Evolutionary conservation across 345 rosid species (phyloP).

Genomic region (Populus nigra): DNA sequence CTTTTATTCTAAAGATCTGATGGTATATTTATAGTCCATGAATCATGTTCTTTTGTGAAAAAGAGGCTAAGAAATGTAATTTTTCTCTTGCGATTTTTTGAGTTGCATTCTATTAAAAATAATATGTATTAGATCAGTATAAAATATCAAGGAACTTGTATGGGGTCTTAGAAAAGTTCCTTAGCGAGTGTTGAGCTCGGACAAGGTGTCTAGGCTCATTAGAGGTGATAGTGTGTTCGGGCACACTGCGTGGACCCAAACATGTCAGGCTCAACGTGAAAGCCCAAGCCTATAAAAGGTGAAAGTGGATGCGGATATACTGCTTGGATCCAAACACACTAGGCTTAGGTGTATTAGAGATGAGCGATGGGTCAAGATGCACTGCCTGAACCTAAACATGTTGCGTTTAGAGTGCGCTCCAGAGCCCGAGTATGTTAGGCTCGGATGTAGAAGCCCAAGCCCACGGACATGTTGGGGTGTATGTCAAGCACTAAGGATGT

Average conservation of each 20-base stretch:
- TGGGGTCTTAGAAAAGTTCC: accelerated
- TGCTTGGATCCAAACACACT: accelerated
- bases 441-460: too few relatives aligned
- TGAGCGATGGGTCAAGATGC: too few relatives aligned
- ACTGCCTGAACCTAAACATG: accelerated
- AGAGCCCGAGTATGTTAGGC: accelerated
- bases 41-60: too few relatives aligned
- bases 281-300: accelerated
- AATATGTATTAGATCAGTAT: too few relatives aligned
- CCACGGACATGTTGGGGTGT: accelerated
- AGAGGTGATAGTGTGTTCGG: accelerated
- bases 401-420: too few relatives aligned
- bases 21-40: too few relatives aligned
- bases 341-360: too few relatives aligned
- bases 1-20: too few relatives aligned
- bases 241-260: accelerated
- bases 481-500: accelerated
- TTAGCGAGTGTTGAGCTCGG: too few relatives aligned
- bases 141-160: accelerated
- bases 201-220: accelerated
- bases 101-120: too few relatives aligned
- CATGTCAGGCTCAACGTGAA: accelerated
- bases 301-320: accelerated
- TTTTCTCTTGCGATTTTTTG: too few relatives aligned
- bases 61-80: too few relatives aligned